phyloP scores from a whole-genome alignment of 1,284 basidiomycete species.

The Singerocomus rubriflavus region DNA sequence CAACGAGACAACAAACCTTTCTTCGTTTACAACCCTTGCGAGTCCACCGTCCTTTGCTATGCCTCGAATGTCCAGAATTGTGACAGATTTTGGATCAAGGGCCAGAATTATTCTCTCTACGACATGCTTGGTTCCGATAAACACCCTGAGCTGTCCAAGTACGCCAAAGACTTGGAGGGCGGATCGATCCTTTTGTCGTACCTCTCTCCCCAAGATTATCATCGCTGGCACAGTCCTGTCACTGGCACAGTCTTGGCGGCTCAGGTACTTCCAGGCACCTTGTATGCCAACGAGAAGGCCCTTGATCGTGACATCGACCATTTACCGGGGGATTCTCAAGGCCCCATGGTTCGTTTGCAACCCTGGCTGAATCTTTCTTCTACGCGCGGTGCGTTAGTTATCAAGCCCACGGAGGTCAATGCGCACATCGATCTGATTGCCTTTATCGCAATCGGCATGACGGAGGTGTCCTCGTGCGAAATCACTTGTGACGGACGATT shows the following conservation, averaged over 20 bases:
- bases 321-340: not conserved
- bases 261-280: not conserved
- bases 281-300: not conserved
- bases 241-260: not conserved
- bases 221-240: not conserved
- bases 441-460: not conserved
- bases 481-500: not conserved
- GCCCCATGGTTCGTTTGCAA: not conserved
- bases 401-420: not conserved
- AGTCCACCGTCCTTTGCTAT: not conserved
- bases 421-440: not conserved
- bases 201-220: not conserved
- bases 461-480: not conserved
- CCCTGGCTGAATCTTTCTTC: not conserved
- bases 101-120: not conserved
- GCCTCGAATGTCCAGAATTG: not conserved
- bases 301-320: not conserved
- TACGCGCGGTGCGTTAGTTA: not conserved
- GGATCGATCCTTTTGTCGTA: not conserved
- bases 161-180: not conserved
- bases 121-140: not conserved
- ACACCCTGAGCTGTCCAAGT: not conserved
- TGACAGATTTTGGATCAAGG: not conserved
- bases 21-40: not conserved
- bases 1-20: not conserved